These are phyloP conservation scores for Pyrrhoderma noxium DNA, from an alignment of 1,284 basidiomycete genomes.

Conservation along the genomic window DNA sequence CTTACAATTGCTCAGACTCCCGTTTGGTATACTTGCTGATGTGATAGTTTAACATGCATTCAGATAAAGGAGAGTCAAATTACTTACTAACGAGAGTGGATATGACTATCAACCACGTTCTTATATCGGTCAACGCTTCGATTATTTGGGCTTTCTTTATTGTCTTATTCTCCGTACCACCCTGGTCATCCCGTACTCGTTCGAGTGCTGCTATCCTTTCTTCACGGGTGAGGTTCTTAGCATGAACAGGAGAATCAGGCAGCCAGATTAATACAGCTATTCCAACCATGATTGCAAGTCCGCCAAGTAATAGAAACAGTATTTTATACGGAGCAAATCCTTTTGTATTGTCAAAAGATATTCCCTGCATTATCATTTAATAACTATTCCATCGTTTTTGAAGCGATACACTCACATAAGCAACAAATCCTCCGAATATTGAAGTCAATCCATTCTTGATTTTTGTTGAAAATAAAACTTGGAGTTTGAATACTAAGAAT, in stretches of 20 bases:
- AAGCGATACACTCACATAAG: constrained; percentile 38
- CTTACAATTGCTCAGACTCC: constrained; percentile 57
- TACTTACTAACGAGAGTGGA: constrained; percentile 49
- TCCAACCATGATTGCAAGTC: constrained; percentile 53
- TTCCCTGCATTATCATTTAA: constrained; percentile 32
- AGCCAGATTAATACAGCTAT: constrained; percentile 51
- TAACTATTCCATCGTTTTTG: background rate
- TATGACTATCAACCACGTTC: constrained; percentile 58
- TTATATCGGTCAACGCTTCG: constrained; percentile 52
- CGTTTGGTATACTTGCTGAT: constrained; percentile 56
- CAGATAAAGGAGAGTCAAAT: background rate
- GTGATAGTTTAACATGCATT: constrained; percentile 16
- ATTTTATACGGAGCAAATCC: constrained; percentile 51
- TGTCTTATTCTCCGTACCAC: constrained; percentile 53
- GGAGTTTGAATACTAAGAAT: background rate
- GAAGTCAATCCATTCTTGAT: constrained; percentile 51
- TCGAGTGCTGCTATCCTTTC: constrained; percentile 60
- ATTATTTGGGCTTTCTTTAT: constrained; percentile 53
- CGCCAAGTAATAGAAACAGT: constrained; percentile 55
- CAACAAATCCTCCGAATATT: constrained; percentile 60
- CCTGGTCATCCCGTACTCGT: constrained; percentile 60
- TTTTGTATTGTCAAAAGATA: constrained; percentile 48
- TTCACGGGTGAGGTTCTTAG: constrained; percentile 46
- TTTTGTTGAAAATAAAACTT: background rate
- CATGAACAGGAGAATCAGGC: constrained; percentile 60